Evolutionary conservation across 352 stramenopile species (phyloP).

Genomic region (Globisporangium nunn): DNA sequence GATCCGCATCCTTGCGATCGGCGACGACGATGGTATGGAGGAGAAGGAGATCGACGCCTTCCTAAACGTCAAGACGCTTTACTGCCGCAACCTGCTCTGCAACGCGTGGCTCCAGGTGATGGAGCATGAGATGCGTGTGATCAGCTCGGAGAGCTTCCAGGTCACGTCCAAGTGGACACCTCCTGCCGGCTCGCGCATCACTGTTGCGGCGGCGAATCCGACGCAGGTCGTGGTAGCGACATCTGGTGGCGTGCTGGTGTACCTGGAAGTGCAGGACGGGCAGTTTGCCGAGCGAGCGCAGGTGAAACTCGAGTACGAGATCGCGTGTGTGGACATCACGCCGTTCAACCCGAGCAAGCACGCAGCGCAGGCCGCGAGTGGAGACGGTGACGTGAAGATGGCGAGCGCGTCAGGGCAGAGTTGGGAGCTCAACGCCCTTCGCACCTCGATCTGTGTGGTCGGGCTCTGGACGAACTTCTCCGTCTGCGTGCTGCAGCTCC

Average conservation of each 20-base stretch:
- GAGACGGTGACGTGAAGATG: conserved; percentile 54
- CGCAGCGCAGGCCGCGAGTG: conserved; percentile 4
- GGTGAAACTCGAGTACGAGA: conserved; percentile 89
- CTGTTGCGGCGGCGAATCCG: conserved; percentile 78
- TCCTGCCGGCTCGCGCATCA: conserved; percentile 58
- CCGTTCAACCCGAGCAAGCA: conserved; percentile 27
- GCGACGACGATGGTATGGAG: conserved; percentile 85
- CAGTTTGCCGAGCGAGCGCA: conserved; percentile 57
- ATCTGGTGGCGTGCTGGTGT: conserved; percentile 84
- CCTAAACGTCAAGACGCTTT: conserved; percentile 85
- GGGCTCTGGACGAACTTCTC: conserved; percentile 93
- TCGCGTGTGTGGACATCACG: conserved; percentile 91
- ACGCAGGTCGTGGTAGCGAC: conserved; percentile 91
- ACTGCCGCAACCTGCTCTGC: conserved; percentile 89
- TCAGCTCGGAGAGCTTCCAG: conserved; percentile 59
- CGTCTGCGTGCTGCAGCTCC: conserved; percentile 81
- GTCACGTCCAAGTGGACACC: conserved; percentile 77
- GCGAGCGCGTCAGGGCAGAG: conserved; percentile 23
- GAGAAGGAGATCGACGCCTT: conserved; percentile 89
- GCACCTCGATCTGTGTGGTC: conserved; percentile 67
- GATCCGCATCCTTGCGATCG: conserved; percentile 94
- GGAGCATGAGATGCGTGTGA: conserved; percentile 85
- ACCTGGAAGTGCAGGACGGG: conserved; percentile 76
- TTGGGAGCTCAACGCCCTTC: conserved; percentile 49
- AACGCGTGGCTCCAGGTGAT: conserved; percentile 93